Evolutionary conservation across 2,329 filamentous ascomycete genomes (phyloP).

Genomic region (Phaeosphaeria sp.): DNA sequence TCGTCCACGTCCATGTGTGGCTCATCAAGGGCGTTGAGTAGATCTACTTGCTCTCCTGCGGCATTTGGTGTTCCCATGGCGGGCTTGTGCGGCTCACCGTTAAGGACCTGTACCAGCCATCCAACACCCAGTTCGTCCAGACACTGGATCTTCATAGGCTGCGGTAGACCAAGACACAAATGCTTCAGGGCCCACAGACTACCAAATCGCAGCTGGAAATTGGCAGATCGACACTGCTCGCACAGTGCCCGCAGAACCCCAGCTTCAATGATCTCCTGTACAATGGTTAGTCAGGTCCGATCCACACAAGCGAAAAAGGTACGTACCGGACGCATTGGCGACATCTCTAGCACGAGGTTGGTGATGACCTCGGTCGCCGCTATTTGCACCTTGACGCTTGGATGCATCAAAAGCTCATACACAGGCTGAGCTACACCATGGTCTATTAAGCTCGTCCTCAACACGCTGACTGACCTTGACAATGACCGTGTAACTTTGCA

Average conservation of each 20-base stretch:
- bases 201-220: slow-evolving; percentile 80
- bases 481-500: slow-evolving; percentile 83
- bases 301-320: no score
- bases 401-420: slow-evolving; percentile 75
- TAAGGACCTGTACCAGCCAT: slow-evolving; percentile 83
- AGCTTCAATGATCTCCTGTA: slow-evolving; percentile 69
- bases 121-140: slow-evolving; percentile 77
- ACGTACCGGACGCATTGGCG: slow-evolving; percentile 86
- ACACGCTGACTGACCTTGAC: slow-evolving; percentile 81
- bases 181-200: slow-evolving; percentile 95
- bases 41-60: slow-evolving; percentile 65
- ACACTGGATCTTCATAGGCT: slow-evolving; percentile 76
- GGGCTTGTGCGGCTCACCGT: slow-evolving; percentile 58
- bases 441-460: slow-evolving; percentile 88
- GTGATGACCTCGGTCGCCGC: slow-evolving; percentile 84
- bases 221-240: slow-evolving; percentile 80
- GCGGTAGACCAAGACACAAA: slow-evolving; percentile 75
- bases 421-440: slow-evolving; percentile 80
- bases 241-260: slow-evolving; percentile 81
- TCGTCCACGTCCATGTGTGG: slow-evolving; percentile 52
- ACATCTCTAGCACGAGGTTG: slow-evolving; percentile 87
- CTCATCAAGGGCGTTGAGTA: slow-evolving; percentile 61
- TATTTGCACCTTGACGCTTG: slow-evolving; percentile 79
- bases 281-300: slow-evolving; percentile 15
- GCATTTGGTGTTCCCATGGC: slow-evolving; percentile 65